Evolutionary conservation across 495 filamentous ascomycete species (phyloP), one percentile per base, ranked within the genome.

Genomic region (Aspergillus bridgeri): DNA sequence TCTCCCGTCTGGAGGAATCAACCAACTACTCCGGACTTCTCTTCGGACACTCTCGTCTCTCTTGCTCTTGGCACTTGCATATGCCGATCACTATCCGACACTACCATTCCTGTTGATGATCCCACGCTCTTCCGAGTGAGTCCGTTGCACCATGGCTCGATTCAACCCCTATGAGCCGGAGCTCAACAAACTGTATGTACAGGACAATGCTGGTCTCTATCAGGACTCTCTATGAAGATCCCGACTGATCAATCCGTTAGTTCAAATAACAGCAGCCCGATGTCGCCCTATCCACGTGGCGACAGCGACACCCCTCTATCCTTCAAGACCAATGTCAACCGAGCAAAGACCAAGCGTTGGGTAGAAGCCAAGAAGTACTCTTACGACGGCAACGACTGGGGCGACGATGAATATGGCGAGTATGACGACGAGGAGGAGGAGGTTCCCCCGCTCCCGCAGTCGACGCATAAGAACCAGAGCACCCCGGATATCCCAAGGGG

Each of bases 361-460:
- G 87, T 92, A 11, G 87, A 96, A 64, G 94, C 94, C 21, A 95
- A 93, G 69, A 79, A 85, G 42, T 84, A 86, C 57, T 87, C 87
- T 57, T 98, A 98, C 65, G 94, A 92, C 65, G 94, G 92, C 58
- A 91, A 90, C 62, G 93, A 96, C 64, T 97, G 94, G 90, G 94
- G 91, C 44, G 89, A 88, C 48, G 89, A 90, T 33, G 89, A 93
- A 46, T 85, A 89, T 42, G 87, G 91, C 57, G 89, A 92, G 50
- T 85, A 90, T 61, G 86, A 84, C 25, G 79, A 85, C 53, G 72
- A 80, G 44, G 70, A 76, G 33, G 70, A 76, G 23, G 51, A 51
- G 7, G 58, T 71, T 22, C 71, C 77, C 9, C 77, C 83, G 15
- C 72, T 77, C 19, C 75, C 78, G n/a, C 69, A 71, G 13, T 70